Percentiles rank a stretch among this genome's conserved stretches.
Conservation (phyloP, 169 alveolate genomes). For the Plasmodium knowlesi region DNA sequence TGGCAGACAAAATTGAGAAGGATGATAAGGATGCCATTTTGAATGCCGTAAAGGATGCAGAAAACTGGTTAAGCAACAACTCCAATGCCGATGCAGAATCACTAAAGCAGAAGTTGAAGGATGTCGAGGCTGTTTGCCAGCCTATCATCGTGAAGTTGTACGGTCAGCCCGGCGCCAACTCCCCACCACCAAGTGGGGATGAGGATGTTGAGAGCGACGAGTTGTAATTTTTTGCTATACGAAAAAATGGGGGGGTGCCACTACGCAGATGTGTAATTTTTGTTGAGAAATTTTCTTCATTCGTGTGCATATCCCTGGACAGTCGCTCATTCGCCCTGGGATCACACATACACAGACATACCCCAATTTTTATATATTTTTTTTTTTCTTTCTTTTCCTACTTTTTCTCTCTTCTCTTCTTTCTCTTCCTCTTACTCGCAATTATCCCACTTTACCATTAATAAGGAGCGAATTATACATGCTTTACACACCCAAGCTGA, state of each 20-base stretch:
- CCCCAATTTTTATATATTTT: too few species aligned
- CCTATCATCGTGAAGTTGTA: constrained; percentile 95
- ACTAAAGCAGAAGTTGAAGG: constrained; percentile 92
- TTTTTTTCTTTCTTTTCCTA: neutral
- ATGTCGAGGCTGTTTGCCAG: constrained; percentile 94
- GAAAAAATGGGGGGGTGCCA: neutral
- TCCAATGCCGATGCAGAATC: constrained; percentile 95
- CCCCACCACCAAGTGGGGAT: constrained; percentile 84
- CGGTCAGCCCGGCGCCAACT: constrained; percentile 89
- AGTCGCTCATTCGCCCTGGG: neutral
- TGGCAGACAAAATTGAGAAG: constrained; percentile 92
- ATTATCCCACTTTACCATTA: neutral
- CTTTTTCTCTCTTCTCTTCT: neutral
- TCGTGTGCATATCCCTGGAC: neutral
- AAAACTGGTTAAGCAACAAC: constrained; percentile 92
- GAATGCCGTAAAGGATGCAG: constrained; percentile 93
- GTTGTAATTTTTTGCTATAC: constrained; percentile 16
- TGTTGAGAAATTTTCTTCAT: neutral
- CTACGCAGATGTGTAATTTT: neutral
- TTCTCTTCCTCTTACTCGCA: neutral
- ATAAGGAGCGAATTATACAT: neutral
- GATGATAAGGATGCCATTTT: constrained; percentile 92
- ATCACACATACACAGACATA: neutral
- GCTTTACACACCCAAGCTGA: neutral
- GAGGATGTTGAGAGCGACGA: constrained; percentile 83